Conservation (phyloP, 805 yeast species). For the Saturnispora bothae region DNA sequence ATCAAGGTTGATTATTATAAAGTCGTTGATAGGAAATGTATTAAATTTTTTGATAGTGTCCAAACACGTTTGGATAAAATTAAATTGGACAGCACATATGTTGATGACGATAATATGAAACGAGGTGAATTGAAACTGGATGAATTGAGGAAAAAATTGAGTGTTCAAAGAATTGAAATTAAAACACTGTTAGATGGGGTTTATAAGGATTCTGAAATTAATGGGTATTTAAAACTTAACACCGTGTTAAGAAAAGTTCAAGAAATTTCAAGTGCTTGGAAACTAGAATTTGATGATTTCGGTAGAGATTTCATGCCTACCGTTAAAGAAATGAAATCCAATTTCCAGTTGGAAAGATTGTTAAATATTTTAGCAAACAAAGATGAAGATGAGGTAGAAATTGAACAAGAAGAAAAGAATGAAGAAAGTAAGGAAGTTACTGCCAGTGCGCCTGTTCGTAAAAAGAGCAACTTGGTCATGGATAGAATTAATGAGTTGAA, state of each 20-base stretch:
- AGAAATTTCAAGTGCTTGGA: constrained; percentile 81
- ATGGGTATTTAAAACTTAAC: constrained; percentile 64
- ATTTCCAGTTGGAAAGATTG: constrained; percentile 70
- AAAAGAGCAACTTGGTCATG: constrained; percentile 13
- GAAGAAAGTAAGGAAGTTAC: not conserved
- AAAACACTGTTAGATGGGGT: constrained; percentile 37
- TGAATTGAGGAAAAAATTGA: constrained; percentile 44
- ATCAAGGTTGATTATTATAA: constrained; percentile 55
- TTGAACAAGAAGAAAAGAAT: constrained; percentile 13
- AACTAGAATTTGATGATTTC: constrained; percentile 67
- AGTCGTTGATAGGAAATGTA: constrained; percentile 42
- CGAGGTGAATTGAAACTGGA: constrained; percentile 54
- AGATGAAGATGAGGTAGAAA: constrained; percentile 12
- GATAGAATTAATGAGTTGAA: constrained; percentile 12
- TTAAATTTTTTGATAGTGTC: constrained; percentile 63
- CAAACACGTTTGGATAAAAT: constrained; percentile 60
- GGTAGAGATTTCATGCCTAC: constrained; percentile 75
- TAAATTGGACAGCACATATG: constrained; percentile 50
- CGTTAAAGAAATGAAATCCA: constrained; percentile 88
- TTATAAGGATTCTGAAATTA: constrained; percentile 45
- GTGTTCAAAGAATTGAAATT: constrained; percentile 40
- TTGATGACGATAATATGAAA: constrained; percentile 58
- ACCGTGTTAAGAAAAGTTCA: constrained; percentile 60
- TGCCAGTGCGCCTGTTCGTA: constrained; percentile 15
- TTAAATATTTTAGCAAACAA: constrained; percentile 34